Evolutionary conservation across 108 stramenopile species (phyloP).

Genomic region (Epipyxis sp.): DNA sequence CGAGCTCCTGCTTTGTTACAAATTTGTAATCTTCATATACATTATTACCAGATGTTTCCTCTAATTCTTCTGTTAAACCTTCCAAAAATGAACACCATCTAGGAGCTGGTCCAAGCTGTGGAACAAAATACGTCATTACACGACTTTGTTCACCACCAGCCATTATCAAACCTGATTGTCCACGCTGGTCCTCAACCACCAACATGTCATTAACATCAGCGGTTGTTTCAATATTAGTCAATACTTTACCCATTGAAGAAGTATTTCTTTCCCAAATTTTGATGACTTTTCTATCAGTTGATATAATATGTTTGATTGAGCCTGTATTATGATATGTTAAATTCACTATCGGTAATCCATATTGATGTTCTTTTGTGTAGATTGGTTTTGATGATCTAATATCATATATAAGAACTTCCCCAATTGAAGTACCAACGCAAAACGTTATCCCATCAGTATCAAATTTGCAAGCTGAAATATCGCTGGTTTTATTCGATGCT

Average conservation of each 20-base stretch:
- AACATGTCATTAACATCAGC: conserved; percentile 82
- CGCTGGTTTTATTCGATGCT: conserved; percentile 31
- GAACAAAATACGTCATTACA: conserved; percentile 88
- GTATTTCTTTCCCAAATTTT: conserved; percentile 79
- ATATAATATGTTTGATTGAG: conserved; percentile 57
- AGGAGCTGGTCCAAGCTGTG: conserved; percentile 88
- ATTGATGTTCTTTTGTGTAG: conserved; percentile 88
- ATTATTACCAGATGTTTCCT: conserved; percentile 75
- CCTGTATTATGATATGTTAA: conserved; percentile 70
- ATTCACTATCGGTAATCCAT: conserved; percentile 86
- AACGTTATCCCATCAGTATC: conserved; percentile 77
- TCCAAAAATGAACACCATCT: conserved; percentile 97
- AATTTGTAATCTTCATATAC: conserved; percentile 99
- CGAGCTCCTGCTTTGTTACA: conserved; percentile 82
- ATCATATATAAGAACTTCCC: conserved; percentile 85
- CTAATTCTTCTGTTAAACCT: conserved; percentile 95
- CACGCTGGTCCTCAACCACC: conserved; percentile 53
- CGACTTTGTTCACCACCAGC: conserved; percentile 87
- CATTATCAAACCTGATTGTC: conserved; percentile 83
- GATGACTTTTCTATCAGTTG: conserved; percentile 83
- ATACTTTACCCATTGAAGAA: conserved; percentile 67
- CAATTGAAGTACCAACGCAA: conserved; percentile 84
- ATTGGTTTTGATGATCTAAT: conserved; percentile 82
- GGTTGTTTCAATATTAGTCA: conserved; percentile 88
- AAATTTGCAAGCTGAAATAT: conserved; percentile 78